A percentile compares a stretch with the other conserved stretches of the same genome.
Evolutionary conservation across 163 green algal species (phyloP).

Genomic region (Scenedesmus sp.): DNA sequence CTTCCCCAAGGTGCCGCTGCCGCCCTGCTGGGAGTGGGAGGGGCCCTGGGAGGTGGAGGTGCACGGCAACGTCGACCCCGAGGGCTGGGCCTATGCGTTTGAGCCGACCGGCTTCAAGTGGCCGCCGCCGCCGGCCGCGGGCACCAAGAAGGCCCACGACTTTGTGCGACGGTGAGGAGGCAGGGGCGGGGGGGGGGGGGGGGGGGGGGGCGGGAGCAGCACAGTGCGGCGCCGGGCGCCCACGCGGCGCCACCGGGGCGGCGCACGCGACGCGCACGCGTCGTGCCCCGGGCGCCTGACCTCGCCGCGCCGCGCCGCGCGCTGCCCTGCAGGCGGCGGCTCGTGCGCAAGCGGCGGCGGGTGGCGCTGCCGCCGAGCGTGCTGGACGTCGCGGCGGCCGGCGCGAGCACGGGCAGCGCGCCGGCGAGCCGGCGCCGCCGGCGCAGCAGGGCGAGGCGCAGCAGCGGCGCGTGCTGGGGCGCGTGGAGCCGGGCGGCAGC

Average conservation of each 20-base stretch:
- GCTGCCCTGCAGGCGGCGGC: constrained; percentile 19
- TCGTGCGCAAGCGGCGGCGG: constrained; percentile 37
- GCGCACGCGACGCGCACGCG: too few species aligned
- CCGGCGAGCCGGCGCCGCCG: background rate
- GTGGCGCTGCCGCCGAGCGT: constrained; percentile 36
- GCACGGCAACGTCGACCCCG: constrained; percentile 53
- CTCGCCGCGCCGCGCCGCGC: too few species aligned
- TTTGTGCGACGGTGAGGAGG: constrained; percentile 35
- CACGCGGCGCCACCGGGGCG: too few species aligned
- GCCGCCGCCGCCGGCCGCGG: constrained; percentile 26
- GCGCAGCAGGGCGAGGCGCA: constrained; percentile 12
- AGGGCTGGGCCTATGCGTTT: constrained; percentile 74
- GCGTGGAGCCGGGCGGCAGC: constrained; percentile 61
- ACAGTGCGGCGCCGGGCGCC: background rate
- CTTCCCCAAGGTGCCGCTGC: constrained; percentile 56
- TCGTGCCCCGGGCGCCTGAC: too few species aligned
- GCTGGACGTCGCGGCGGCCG: constrained; percentile 37
- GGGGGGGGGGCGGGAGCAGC: background rate
- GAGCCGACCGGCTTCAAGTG: constrained; percentile 59
- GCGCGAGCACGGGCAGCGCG: constrained; percentile 8
- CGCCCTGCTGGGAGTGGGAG: constrained; percentile 77
- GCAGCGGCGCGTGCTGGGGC: constrained; percentile 58
- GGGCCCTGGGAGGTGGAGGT: constrained; percentile 71
- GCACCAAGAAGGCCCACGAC: constrained; percentile 40
- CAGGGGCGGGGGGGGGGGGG: background rate